Percentiles rank a stretch among this genome's conserved stretches.
Conservation (phyloP, 2,329 filamentous ascomycete genomes). For the Penicillium crustosum region DNA sequence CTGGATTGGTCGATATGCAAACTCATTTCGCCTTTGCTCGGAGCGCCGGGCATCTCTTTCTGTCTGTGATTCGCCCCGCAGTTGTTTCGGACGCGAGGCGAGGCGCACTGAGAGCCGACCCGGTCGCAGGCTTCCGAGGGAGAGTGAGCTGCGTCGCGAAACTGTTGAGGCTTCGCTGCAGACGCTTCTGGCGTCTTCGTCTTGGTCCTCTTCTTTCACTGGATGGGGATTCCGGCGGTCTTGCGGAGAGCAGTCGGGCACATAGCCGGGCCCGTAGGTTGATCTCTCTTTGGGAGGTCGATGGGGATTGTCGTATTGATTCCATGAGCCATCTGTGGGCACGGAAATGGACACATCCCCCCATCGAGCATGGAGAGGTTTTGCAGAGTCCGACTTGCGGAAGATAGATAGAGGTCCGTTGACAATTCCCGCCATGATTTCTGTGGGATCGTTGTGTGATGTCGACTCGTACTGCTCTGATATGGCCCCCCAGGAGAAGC, state of each 20-base stretch:
- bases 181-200: conserved; percentile 15
- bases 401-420: conserved; percentile 33
- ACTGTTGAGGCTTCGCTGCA: conserved; percentile 1
- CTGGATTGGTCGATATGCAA: conserved; percentile 37
- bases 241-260: conserved; percentile 22
- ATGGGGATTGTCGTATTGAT: conserved; percentile 34
- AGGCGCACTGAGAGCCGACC: conserved; percentile 33
- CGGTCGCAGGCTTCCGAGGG: conserved; percentile 24
- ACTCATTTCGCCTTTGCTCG: conserved; percentile 22
- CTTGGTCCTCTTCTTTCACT: conserved; percentile 5
- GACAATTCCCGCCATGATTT: conserved; percentile 31
- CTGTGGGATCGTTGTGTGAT: not conserved
- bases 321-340: conserved; percentile 42
- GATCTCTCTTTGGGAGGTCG: conserved; percentile 16
- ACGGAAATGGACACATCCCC: conserved; percentile 41
- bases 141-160: conserved; percentile 22
- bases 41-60: conserved; percentile 11
- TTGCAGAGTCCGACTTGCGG: conserved; percentile 28
- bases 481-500: not conserved
- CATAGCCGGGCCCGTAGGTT: conserved; percentile 32
- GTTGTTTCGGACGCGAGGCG: conserved; percentile 24
- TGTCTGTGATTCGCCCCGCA: conserved; percentile 10
- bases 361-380: conserved; percentile 40
- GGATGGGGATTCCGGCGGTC: not conserved
- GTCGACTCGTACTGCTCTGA: not conserved